These are phyloP conservation scores for Pulveroboletus sp. DNA, from an alignment of 768 basidiomycete genomes.

Conservation along the genomic window DNA sequence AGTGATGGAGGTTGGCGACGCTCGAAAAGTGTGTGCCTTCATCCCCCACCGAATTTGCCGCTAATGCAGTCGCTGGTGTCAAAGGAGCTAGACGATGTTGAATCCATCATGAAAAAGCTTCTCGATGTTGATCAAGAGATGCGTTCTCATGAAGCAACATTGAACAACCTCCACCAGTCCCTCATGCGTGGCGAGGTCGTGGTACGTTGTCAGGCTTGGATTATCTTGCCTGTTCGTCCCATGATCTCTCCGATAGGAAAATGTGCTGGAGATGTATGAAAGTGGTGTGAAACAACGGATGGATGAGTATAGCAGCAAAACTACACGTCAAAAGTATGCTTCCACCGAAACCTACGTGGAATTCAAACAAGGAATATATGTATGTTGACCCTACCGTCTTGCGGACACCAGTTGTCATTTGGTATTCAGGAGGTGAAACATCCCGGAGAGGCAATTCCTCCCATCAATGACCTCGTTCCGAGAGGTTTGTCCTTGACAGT, in stretches of 20 bases:
- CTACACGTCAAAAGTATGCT: constrained; percentile 76
- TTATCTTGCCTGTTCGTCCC: neutral
- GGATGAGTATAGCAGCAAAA: constrained; percentile 54
- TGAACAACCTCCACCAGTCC: constrained; percentile 56
- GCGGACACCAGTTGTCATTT: constrained; percentile 7
- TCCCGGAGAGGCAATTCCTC: constrained; percentile 69
- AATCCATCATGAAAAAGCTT: constrained; percentile 63
- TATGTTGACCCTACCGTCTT: constrained; percentile 32
- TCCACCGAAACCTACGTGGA: constrained; percentile 55
- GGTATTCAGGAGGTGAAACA: constrained; percentile 59
- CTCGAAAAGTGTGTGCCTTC: constrained; percentile 43
- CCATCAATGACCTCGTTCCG: constrained; percentile 68
- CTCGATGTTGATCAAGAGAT: constrained; percentile 68
- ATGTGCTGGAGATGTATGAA: constrained; percentile 52
- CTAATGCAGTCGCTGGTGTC: neutral
- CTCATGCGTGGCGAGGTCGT: constrained; percentile 57
- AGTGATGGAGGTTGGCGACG: constrained; percentile 50
- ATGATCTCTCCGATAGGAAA: constrained; percentile 37
- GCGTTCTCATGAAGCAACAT: constrained; percentile 48
- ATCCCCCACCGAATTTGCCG: neutral
- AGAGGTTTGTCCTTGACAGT: constrained; percentile 47
- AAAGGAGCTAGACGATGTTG: constrained; percentile 59
- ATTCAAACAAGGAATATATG: constrained; percentile 69
- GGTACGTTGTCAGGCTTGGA: constrained; percentile 37
- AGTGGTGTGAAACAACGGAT: constrained; percentile 39